Evolutionary conservation across 768 basidiomycete genomes (phyloP), one percentile per base, ranked within the genome.

Genomic region (Tremella yokohamensis): DNA sequence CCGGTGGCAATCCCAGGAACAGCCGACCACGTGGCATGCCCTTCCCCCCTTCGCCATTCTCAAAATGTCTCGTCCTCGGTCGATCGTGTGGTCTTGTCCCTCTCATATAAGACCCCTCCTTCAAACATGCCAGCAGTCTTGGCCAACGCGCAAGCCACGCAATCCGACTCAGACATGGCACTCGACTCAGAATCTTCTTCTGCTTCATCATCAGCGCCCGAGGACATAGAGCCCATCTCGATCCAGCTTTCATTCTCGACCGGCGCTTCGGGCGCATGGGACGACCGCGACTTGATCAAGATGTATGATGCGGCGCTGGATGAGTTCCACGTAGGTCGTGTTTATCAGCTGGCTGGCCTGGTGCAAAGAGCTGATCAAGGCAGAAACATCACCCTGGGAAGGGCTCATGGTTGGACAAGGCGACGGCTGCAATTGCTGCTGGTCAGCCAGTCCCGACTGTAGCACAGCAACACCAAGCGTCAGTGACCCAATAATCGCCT

Each of bases 371-470:
- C 47, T 60, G 38, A 49, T 22, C 19, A 3, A 2, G 22, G 16
- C 47, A 74, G 69, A 19, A 62, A 20, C 69, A 71, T 57, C 68
- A 75, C 29, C 73, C 73, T 2, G 73, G 73, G 29, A 68, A 69
- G 1, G 73, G 73, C 20, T 53, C 61, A 22, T 76, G 75, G 75
- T 55, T 76, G 13, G 75, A 76, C 48, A 74, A 76, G 50, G 65
- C 67, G 3, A 74, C 71, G 6, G 74, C 74, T 7, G 72, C 71
- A 9, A 19, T 66, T 42, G 68, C 66, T 0, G 37, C 57, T n/a
- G 74, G 74, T 1, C 40, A 64, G 22, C 62, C 70, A 2, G 24
- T 75, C 3, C 55, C 64, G 3, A 67, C 67, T 4, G 68, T 62
- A 3, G 56, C 58, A 11, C 51, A 61, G 38, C 49, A 52, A 16